Conservation (phyloP, 768 basidiomycete genomes). For the Glaciozyma martinii region DNA sequence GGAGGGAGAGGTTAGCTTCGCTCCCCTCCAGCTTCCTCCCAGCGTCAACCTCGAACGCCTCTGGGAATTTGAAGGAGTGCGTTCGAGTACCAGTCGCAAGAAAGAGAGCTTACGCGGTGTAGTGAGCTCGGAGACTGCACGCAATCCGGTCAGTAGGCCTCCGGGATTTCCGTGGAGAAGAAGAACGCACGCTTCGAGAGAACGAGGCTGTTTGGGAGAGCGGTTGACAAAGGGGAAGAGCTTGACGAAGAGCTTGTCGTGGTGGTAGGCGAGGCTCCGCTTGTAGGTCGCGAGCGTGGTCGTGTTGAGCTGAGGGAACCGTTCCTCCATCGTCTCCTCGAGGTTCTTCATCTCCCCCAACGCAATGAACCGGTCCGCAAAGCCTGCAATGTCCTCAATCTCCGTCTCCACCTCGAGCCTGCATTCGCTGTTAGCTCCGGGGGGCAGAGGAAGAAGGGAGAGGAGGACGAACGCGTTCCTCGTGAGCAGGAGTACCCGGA, state of each 20-base stretch:
- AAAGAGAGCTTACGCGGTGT: background rate
- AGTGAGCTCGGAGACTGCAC: background rate
- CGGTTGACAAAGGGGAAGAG: slow-evolving; percentile 26
- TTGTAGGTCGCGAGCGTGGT: slow-evolving; percentile 19
- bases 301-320: slow-evolving; percentile 16
- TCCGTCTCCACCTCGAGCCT: background rate
- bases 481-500: no score
- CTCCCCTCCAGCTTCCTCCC: no score
- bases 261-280: slow-evolving; percentile 19
- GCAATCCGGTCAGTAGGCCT: background rate
- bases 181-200: background rate
- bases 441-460: no score
- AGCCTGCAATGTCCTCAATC: background rate
- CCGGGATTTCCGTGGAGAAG: slow-evolving; percentile 1
- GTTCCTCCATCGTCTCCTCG: slow-evolving; percentile 3
- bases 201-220: slow-evolving; percentile 5
- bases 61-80: no score
- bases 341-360: slow-evolving; percentile 18
- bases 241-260: slow-evolving; percentile 14
- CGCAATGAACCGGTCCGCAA: background rate
- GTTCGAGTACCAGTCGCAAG: no score
- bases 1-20: no score
- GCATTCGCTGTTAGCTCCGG: no score
- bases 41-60: no score
- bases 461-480: no score